Evolutionary conservation across 352 stramenopile genomes (phyloP).

Genomic region (Pythium grandisporangium): DNA sequence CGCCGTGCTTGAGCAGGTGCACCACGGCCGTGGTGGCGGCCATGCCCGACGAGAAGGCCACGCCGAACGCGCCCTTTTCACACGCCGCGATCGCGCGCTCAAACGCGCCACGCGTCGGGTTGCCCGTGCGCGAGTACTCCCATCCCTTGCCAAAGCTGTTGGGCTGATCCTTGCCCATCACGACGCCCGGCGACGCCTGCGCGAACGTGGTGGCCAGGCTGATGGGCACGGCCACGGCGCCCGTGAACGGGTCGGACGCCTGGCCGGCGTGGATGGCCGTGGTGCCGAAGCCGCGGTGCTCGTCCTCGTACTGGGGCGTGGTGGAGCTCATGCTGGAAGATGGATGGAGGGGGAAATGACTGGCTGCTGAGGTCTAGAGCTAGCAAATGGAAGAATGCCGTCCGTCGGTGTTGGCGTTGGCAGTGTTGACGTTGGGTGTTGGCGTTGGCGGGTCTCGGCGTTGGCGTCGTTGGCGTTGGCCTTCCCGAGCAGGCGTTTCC

Average conservation of each 20-base stretch:
- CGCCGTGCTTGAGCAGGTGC: slow-evolving; percentile 86
- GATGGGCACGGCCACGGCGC: slow-evolving; percentile 85
- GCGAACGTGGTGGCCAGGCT: slow-evolving; percentile 90
- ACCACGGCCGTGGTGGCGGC: slow-evolving; percentile 82
- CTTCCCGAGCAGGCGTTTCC: too few species aligned
- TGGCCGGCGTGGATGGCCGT: slow-evolving; percentile 81
- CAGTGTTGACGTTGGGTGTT: too few species aligned
- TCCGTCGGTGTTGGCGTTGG: too few species aligned
- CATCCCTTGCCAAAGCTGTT: slow-evolving; percentile 94
- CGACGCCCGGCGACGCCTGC: slow-evolving; percentile 62
- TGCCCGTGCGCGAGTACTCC: slow-evolving; percentile 92
- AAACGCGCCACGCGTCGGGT: slow-evolving; percentile 93
- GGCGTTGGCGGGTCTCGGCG: too few species aligned
- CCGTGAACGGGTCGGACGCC: slow-evolving; percentile 60
- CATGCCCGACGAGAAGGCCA: slow-evolving; percentile 89
- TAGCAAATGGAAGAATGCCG: too few species aligned
- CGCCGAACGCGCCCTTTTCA: slow-evolving; percentile 86
- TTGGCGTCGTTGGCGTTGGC: too few species aligned
- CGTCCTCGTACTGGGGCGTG: slow-evolving; percentile 48
- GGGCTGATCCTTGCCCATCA: slow-evolving; percentile 58
- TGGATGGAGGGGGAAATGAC: neutral
- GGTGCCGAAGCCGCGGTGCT: slow-evolving; percentile 78
- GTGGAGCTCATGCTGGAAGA: slow-evolving; percentile 24
- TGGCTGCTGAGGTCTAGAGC: too few species aligned
- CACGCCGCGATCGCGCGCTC: slow-evolving; percentile 89